Evolutionary conservation across 331 rosid species (phyloP).

Genomic region (Acacia concinna): DNA sequence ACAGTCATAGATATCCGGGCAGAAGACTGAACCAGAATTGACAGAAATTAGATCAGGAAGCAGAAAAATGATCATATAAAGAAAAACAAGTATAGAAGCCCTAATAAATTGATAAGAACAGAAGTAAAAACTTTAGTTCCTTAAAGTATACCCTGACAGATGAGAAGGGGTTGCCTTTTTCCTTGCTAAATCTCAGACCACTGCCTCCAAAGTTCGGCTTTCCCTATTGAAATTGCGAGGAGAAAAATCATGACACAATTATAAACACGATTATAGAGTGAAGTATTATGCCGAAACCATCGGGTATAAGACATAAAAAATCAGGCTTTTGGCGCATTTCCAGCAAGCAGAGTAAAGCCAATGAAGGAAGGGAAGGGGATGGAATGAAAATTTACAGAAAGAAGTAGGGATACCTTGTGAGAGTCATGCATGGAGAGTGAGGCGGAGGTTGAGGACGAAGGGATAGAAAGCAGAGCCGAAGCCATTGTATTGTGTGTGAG

Average conservation of each 20-base stretch:
- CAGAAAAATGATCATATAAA: slow-evolving; percentile 14
- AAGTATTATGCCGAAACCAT: background rate
- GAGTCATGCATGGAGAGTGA: slow-evolving; percentile 45
- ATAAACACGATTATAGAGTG: background rate
- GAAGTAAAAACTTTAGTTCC: slow-evolving; percentile 2
- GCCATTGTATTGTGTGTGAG: slow-evolving; percentile 37
- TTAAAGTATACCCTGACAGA: slow-evolving; percentile 44
- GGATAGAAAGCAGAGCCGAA: slow-evolving; percentile 60
- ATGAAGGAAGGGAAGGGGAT: background rate
- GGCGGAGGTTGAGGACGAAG: slow-evolving; percentile 51
- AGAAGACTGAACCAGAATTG: slow-evolving; percentile 47
- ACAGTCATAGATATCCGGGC: slow-evolving; percentile 74
- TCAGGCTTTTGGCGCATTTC: background rate
- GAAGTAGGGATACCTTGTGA: slow-evolving; percentile 46
- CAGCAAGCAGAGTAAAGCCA: slow-evolving; percentile 10
- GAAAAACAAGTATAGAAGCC: background rate
- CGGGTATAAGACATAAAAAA: background rate
- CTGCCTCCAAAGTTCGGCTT: slow-evolving; percentile 47
- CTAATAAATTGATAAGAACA: background rate
- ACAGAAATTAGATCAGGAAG: background rate
- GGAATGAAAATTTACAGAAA: background rate
- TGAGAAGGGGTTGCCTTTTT: slow-evolving; percentile 33
- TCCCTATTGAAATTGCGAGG: slow-evolving; percentile 40
- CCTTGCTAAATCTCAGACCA: slow-evolving; percentile 49
- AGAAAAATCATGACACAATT: background rate